phyloP scores from a whole-genome alignment of 1,139 yeast genomes.

The Wickerhamomyces sp. region DNA sequence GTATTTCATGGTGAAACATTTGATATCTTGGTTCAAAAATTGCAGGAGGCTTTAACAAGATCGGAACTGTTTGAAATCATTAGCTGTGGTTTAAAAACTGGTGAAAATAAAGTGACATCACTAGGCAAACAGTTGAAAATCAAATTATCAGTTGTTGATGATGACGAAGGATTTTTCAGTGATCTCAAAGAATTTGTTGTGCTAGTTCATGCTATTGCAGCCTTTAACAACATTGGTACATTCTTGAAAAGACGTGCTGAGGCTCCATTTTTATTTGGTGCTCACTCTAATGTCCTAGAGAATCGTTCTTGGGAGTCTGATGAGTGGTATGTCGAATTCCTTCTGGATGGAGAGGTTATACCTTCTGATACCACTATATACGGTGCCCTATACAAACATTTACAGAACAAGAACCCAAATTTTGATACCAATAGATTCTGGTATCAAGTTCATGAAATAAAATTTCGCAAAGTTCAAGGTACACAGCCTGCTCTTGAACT shows the following conservation, averaged over 20 bases:
- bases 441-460: constrained; percentile 51
- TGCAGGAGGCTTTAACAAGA: constrained; percentile 74
- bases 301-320: constrained; percentile 10
- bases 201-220: constrained; percentile 87
- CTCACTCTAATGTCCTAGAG: constrained; percentile 3
- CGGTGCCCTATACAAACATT: constrained; percentile 66
- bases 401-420: constrained; percentile 35
- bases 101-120: constrained; percentile 44
- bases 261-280: constrained; percentile 13
- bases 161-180: constrained; percentile 25
- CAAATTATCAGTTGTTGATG: constrained; percentile 37
- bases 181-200: constrained; percentile 42
- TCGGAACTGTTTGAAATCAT: constrained; percentile 73
- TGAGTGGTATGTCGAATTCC: constrained; percentile 54
- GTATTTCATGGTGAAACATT: constrained; percentile 43
- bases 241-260: constrained; percentile 46
- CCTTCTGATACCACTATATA: constrained; percentile 72
- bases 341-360: constrained; percentile 54
- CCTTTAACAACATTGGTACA: constrained; percentile 66
- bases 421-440: constrained; percentile 53
- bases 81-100: constrained; percentile 44
- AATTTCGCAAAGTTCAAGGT: constrained; percentile 44
- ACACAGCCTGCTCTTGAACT: constrained; percentile 10
- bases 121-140: constrained; percentile 73
- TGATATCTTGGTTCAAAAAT: constrained; percentile 43